These are phyloP conservation scores for Aurantiochytrium sp. DNA, from an alignment of 108 stramenopile genomes.

Conservation along the genomic window DNA sequence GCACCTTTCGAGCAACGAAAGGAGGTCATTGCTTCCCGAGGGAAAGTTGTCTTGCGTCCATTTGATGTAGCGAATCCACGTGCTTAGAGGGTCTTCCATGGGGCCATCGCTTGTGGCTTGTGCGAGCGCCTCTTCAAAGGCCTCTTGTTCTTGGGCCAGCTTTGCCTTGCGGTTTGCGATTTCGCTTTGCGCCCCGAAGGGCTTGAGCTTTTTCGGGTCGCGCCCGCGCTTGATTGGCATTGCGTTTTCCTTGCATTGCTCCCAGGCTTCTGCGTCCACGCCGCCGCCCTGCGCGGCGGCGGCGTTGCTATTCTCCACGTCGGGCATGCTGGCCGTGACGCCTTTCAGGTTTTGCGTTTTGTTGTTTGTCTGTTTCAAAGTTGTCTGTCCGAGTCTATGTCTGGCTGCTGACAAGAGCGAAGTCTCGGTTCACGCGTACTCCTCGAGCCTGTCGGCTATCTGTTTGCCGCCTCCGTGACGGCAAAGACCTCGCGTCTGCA, in stretches of 20 bases:
- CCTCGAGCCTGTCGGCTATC: too few species aligned
- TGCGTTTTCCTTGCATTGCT: slow-evolving; percentile 35
- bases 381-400: too few species aligned
- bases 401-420: too few species aligned
- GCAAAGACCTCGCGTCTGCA: too few species aligned
- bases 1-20: slow-evolving; percentile 33
- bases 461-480: too few species aligned
- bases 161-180: neutral
- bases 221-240: slow-evolving; percentile 32
- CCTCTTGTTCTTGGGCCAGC: neutral
- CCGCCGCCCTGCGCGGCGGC: neutral
- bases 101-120: neutral
- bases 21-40: slow-evolving; percentile 25
- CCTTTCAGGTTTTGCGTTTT: too few species aligned
- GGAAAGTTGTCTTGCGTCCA: slow-evolving; percentile 27
- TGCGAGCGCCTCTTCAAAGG: slow-evolving; percentile 18
- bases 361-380: too few species aligned
- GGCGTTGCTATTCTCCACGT: neutral
- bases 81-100: slow-evolving; percentile 23
- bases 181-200: neutral
- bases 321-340: too few species aligned
- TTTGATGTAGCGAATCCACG: slow-evolving; percentile 35
- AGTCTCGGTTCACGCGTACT: too few species aligned
- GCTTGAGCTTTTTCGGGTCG: slow-evolving; percentile 16
- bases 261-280: slow-evolving; percentile 14